A percentile compares a stretch with the other conserved stretches of the same genome.
phyloP scores from a whole-genome alignment of 176 grass and related monocot species.

The Cenchrus fungigraminus region DNA sequence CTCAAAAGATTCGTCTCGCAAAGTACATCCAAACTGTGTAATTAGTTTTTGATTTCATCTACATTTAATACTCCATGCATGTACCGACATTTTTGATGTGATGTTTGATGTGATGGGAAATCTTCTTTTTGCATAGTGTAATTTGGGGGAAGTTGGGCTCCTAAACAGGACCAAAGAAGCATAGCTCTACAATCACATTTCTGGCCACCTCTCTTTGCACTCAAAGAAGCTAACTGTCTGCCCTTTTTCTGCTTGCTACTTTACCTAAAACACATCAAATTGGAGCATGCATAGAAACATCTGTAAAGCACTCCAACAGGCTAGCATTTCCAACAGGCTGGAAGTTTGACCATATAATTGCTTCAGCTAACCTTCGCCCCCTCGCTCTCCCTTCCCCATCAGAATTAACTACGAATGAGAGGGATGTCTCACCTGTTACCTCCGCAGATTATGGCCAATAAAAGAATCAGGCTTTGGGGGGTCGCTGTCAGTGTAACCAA shows the following conservation, averaged over 20 bases:
- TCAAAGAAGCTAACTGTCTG: not conserved
- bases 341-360: not conserved
- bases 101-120: too few species aligned
- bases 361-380: not conserved
- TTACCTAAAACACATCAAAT: slow-evolving; percentile 10
- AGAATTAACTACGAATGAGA: not conserved
- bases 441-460: not conserved
- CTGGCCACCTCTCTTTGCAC: not conserved
- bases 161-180: too few species aligned
- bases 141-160: too few species aligned
- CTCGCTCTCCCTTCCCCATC: not conserved
- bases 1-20: too few species aligned
- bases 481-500: not conserved
- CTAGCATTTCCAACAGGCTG: not conserved
- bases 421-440: slow-evolving; percentile 11
- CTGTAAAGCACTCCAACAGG: not conserved
- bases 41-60: too few species aligned
- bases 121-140: too few species aligned
- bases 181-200: slow-evolving; percentile 10
- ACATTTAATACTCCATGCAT: too few species aligned
- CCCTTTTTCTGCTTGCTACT: slow-evolving; percentile 4
- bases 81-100: too few species aligned
- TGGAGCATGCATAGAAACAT: slow-evolving; percentile 4
- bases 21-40: too few species aligned
- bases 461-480: not conserved